These are phyloP conservation scores for Hypoxylon lienhwacheense DNA, from an alignment of 495 filamentous ascomycete species.

Conservation along the genomic window DNA sequence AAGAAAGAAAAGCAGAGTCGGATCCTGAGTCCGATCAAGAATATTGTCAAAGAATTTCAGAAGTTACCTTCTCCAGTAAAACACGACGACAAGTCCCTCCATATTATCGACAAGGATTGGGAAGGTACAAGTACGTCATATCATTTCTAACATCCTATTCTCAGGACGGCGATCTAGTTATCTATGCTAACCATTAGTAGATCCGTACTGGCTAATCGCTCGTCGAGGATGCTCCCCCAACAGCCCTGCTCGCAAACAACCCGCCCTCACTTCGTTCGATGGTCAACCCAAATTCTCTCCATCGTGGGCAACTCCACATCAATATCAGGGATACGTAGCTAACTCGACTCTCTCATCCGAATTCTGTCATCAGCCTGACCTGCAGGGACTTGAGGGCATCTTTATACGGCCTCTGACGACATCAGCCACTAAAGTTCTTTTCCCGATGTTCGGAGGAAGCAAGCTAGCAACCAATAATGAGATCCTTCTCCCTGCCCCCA, in stretches of 20 bases:
- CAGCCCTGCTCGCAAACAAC: constrained; percentile 56
- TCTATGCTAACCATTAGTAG: constrained; percentile 36
- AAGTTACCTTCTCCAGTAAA: constrained; percentile 38
- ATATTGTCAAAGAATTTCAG: constrained; percentile 41
- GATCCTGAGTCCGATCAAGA: constrained; percentile 39
- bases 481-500: constrained; percentile 71
- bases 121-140: constrained; percentile 45
- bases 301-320: constrained; percentile 44
- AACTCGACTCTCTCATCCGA: constrained; percentile 68
- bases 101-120: constrained; percentile 43
- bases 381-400: constrained; percentile 64
- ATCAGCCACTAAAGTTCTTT: constrained; percentile 54
- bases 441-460: constrained; percentile 71
- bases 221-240: constrained; percentile 62
- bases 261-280: constrained; percentile 45
- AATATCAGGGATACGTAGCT: constrained; percentile 60
- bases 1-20: constrained; percentile 55
- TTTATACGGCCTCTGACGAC: constrained; percentile 65
- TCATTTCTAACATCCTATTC: not conserved
- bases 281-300: constrained; percentile 48
- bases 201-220: constrained; percentile 65
- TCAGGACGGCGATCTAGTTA: constrained; percentile 20
- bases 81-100: constrained; percentile 30
- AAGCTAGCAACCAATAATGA: constrained; percentile 77
- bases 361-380: constrained; percentile 61